phyloP scores from a whole-genome alignment of 2,329 filamentous ascomycete species.

The Microsporum audouinii region DNA sequence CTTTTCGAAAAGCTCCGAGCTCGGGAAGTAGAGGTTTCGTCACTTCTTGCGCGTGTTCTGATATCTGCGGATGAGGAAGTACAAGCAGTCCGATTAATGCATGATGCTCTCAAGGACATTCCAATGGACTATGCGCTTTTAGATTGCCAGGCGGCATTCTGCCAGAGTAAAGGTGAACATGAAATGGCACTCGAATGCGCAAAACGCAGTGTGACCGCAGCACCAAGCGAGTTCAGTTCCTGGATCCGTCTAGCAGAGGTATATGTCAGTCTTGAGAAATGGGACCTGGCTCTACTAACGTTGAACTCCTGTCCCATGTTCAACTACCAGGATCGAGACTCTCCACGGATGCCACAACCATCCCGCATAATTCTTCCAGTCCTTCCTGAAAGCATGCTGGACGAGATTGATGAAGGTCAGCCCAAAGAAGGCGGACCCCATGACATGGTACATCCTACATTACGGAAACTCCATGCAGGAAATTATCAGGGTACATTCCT shows the following conservation, averaged over 20 bases:
- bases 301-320: conserved; percentile 99
- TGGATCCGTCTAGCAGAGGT: conserved; percentile 91
- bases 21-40: conserved; percentile 87
- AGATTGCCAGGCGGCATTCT: conserved; percentile 85
- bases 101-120: conserved; percentile 77
- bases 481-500: conserved; percentile 91
- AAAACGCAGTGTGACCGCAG: conserved; percentile 86
- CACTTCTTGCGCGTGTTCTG: conserved; percentile 77
- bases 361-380: conserved; percentile 78
- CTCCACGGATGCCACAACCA: conserved; percentile 86
- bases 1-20: conserved; percentile 90
- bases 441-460: conserved; percentile 76
- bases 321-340: conserved; percentile 97
- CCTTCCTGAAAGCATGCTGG: conserved; percentile 75
- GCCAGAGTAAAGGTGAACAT: conserved; percentile 75
- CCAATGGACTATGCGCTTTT: conserved; percentile 98
- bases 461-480: conserved; percentile 75
- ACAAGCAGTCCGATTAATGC: conserved; percentile 77
- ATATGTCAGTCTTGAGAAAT: conserved; percentile 87
- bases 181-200: conserved; percentile 85
- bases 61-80: conserved; percentile 96
- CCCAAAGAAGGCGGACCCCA: conserved; percentile 58
- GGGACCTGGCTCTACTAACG: conserved; percentile 89
- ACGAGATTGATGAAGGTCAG: conserved; percentile 90
- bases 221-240: conserved; percentile 91